Evolutionary conservation across 2,329 filamentous ascomycete species (phyloP).

Genomic region (Colletotrichum lindemuthianum): DNA sequence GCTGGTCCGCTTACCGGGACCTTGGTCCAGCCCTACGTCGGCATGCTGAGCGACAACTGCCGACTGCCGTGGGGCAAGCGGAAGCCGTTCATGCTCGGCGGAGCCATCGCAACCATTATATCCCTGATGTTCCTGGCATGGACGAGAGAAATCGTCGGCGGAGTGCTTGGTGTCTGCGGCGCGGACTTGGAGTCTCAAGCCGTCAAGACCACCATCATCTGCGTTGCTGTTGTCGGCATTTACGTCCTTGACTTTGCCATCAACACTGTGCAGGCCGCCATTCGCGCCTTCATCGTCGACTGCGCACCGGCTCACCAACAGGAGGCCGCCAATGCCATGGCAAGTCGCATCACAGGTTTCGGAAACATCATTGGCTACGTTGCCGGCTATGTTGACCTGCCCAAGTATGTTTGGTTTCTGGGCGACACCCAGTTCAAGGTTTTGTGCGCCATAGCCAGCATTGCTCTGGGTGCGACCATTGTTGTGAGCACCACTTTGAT

Average conservation of each 20-base stretch:
- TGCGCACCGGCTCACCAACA: conserved; percentile 93
- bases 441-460: conserved; percentile 84
- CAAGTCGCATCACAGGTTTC: conserved; percentile 83
- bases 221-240: conserved; percentile 85
- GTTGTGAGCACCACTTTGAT: conserved; percentile 75
- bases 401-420: conserved; percentile 78
- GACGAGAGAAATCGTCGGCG: conserved; percentile 77
- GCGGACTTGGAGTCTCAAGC: conserved; percentile 71
- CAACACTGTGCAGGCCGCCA: conserved; percentile 94
- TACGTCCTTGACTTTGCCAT: conserved; percentile 95
- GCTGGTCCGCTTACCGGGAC: conserved; percentile 82
- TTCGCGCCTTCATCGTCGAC: conserved; percentile 93
- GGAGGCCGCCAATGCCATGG: conserved; percentile 94
- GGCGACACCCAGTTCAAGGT: conserved; percentile 93
- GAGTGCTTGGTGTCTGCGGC: conserved; percentile 76
- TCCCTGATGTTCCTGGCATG: conserved; percentile 78
- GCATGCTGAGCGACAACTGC: conserved; percentile 83
- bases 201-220: conserved; percentile 74
- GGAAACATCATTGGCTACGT: conserved; percentile 93
- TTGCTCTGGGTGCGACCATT: conserved; percentile 77
- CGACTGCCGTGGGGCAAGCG: conserved; percentile 79
- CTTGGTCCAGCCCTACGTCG: conserved; percentile 84
- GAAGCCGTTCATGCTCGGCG: conserved; percentile 83
- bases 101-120: conserved; percentile 72
- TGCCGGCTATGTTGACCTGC: conserved; percentile 85